phyloP scores from a whole-genome alignment of 371 early-diverging fungal genomes.

The Apophysomyces variabilis region DNA sequence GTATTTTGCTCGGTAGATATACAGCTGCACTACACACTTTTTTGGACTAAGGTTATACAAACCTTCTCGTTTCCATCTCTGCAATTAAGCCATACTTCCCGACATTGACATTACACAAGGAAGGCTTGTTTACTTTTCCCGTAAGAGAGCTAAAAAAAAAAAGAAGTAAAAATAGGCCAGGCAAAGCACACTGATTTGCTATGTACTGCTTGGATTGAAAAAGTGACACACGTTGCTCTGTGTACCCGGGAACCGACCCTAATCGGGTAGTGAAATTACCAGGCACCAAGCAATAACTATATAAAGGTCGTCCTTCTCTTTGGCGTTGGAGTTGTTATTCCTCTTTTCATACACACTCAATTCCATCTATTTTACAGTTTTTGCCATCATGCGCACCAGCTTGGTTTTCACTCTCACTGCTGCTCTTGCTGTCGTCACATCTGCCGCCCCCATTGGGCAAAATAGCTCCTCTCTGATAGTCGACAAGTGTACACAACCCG shows the following conservation, averaged over 20 bases:
- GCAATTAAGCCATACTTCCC: no score
- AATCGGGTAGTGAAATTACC: conserved; percentile 5
- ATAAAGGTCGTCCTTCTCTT: not conserved
- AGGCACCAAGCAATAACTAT: not conserved
- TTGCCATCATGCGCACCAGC: not conserved
- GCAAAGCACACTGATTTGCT: conserved; percentile 8
- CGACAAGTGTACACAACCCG: conserved; percentile 39
- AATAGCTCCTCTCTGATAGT: not conserved
- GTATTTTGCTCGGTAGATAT: no score
- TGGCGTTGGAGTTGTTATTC: not conserved
- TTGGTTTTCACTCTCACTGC: conserved; percentile 3
- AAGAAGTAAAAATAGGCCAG: not conserved
- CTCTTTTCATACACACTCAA: not conserved
- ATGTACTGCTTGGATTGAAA: conserved; percentile 5
- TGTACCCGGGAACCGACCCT: not conserved
- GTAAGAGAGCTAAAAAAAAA: not conserved
- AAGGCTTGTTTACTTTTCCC: no score
- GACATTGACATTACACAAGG: no score
- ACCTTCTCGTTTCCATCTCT: no score
- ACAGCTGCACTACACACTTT: no score
- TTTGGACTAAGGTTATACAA: no score
- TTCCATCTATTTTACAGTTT: not conserved
- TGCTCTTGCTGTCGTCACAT: not conserved
- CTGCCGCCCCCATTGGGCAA: not conserved
- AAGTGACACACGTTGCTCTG: conserved; percentile 1